Conservation (phyloP, 2,329 filamentous ascomycete genomes). For the Trichoderma polysporum region DNA sequence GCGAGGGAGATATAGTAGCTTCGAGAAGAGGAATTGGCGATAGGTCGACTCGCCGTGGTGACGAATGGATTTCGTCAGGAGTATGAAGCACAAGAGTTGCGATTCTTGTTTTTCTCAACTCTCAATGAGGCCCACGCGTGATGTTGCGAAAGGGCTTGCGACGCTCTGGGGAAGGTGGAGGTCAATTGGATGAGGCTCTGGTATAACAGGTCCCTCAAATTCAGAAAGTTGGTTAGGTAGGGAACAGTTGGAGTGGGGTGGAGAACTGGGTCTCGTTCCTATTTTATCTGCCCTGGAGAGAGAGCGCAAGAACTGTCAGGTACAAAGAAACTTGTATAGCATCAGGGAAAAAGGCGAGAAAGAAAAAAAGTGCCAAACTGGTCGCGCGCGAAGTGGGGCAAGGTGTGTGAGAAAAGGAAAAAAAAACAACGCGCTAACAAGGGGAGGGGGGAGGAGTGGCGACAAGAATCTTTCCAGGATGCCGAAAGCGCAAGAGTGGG, state of each 20-base stretch:
- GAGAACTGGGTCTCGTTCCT: constrained; percentile 46
- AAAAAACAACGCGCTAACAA: not conserved
- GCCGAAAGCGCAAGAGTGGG: constrained; percentile 26
- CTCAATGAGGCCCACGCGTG: constrained; percentile 28
- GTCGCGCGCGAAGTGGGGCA: constrained; percentile 13
- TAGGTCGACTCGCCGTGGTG: not conserved
- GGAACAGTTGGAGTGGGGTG: constrained; percentile 49
- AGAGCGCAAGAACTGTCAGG: constrained; percentile 25
- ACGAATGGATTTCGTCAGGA: constrained; percentile 10
- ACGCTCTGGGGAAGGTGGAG: constrained; percentile 34
- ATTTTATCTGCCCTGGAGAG: constrained; percentile 36
- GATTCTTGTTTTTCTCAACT: not conserved
- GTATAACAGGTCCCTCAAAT: constrained; percentile 31
- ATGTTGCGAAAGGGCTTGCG: constrained; percentile 29
- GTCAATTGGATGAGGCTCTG: constrained; percentile 40
- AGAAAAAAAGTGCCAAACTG: constrained; percentile 13
- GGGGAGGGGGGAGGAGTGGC: constrained; percentile 24
- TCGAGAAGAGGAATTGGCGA: constrained; percentile 18
- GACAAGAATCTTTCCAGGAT: constrained; percentile 11
- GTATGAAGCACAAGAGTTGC: not conserved
- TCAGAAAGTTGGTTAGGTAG: constrained; percentile 38
- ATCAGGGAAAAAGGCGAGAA: not conserved
- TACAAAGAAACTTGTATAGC: constrained; percentile 20
- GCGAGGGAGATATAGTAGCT: not conserved
- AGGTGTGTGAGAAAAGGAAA: not conserved